These are phyloP conservation scores for Psophocarpus tetragonolobus DNA, from an alignment of 306 rosid species.

Conservation along the genomic window DNA sequence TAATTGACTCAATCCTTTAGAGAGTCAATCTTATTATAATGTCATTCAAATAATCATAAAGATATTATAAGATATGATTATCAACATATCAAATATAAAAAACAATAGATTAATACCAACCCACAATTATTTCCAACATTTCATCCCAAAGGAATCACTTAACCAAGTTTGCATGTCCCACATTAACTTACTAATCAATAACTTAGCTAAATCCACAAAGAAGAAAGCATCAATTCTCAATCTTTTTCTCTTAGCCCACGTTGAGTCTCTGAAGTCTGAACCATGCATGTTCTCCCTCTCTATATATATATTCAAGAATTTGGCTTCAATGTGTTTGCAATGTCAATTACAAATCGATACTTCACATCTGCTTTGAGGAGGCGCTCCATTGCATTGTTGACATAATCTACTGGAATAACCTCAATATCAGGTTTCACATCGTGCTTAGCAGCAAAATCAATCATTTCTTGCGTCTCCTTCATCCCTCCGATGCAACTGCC, in stretches of 20 bases:
- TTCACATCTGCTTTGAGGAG: constrained; percentile 49
- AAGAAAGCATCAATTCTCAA: neutral
- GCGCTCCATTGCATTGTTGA: constrained; percentile 55
- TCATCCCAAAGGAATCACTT: too few relatives aligned
- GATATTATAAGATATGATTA: too few relatives aligned
- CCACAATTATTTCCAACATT: too few relatives aligned
- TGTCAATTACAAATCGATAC: constrained; percentile 62
- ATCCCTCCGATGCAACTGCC: constrained; percentile 51
- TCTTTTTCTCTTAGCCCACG: neutral
- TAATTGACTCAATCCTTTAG: too few relatives aligned
- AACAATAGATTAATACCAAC: too few relatives aligned
- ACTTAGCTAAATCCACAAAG: neutral
- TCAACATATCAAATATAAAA: too few relatives aligned
- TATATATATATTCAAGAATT: constrained; percentile 17
- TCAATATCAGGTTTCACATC: constrained; percentile 50
- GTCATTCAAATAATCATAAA: too few relatives aligned
- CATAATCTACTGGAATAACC: constrained; percentile 48
- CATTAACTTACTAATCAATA: neutral
- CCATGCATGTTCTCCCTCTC: neutral
- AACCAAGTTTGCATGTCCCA: neutral
- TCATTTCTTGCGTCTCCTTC: constrained; percentile 59
- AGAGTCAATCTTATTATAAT: too few relatives aligned
- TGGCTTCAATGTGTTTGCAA: constrained; percentile 42
- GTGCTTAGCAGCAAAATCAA: constrained; percentile 58
- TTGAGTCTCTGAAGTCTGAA: neutral